Evolutionary conservation across 176 grass and related monocot genomes (phyloP).

Genomic region (Raddia guianensis): DNA sequence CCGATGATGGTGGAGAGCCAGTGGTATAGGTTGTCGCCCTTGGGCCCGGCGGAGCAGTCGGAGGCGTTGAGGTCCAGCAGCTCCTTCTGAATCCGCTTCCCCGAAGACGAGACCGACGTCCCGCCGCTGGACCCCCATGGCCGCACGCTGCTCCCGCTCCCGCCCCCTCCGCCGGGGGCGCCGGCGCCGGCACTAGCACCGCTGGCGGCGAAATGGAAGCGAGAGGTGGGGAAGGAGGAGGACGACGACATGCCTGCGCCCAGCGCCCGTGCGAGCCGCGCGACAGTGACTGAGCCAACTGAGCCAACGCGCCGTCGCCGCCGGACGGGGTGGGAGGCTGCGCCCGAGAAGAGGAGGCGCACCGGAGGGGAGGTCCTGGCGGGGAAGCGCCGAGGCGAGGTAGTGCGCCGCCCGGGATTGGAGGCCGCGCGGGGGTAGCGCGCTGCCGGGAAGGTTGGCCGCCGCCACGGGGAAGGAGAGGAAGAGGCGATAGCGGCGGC

Average conservation of each 20-base stretch:
- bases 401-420: too few species aligned
- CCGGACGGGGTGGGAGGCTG: too few species aligned
- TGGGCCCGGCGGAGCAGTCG: slow-evolving; percentile 76
- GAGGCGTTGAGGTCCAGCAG: slow-evolving; percentile 71
- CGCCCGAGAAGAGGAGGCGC: too few species aligned
- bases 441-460: too few species aligned
- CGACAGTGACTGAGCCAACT: not conserved
- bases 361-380: too few species aligned
- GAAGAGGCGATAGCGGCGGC: too few species aligned
- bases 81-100: slow-evolving; percentile 94
- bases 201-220: slow-evolving; percentile 39
- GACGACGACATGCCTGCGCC: slow-evolving; percentile 43
- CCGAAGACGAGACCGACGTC: slow-evolving; percentile 70
- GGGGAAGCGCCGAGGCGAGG: too few species aligned
- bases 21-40: slow-evolving; percentile 88
- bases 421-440: too few species aligned
- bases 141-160: slow-evolving; percentile 44
- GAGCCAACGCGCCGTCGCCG: too few species aligned
- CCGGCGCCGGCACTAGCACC: not conserved
- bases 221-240: slow-evolving; percentile 45
- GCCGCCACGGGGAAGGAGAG: too few species aligned
- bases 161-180: slow-evolving; percentile 21
- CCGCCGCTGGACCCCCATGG: slow-evolving; percentile 60
- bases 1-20: slow-evolving; percentile 93
- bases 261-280: not conserved